These are phyloP conservation scores for Lasiodiplodia citricola DNA, from an alignment of 2,329 filamentous ascomycete genomes.

Conservation along the genomic window DNA sequence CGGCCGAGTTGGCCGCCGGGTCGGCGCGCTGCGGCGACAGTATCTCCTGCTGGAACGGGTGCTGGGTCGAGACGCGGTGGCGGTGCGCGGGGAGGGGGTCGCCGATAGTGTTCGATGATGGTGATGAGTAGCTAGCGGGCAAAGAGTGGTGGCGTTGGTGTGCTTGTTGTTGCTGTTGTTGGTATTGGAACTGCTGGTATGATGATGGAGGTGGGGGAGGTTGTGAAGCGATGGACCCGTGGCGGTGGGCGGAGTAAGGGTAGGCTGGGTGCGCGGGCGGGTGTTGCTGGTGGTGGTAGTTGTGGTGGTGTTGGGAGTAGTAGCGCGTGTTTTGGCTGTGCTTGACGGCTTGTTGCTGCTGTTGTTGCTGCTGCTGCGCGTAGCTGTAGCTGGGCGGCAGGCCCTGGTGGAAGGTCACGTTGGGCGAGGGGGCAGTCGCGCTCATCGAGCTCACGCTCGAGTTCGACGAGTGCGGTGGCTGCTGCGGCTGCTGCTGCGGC, in stretches of 20 bases:
- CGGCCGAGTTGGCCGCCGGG: conserved; percentile 58
- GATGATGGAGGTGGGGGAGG: not conserved
- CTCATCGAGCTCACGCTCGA: conserved; percentile 8
- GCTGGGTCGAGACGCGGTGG: conserved; percentile 32
- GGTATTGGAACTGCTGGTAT: not conserved
- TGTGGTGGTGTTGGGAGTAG: conserved; percentile 18
- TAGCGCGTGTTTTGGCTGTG: not conserved
- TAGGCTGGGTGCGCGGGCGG: conserved; percentile 4
- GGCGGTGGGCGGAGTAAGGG: not conserved
- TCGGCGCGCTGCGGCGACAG: conserved; percentile 32
- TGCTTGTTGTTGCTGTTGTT: not conserved
- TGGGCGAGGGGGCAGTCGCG: not conserved
- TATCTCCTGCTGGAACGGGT: conserved; percentile 39
- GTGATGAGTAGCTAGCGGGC: not conserved
- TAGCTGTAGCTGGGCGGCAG: not conserved
- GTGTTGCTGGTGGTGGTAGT: not conserved
- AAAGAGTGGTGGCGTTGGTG: not conserved
- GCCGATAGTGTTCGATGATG: no score
- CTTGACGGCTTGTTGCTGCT: not conserved
- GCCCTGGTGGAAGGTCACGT: not conserved
- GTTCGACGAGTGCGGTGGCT: not conserved
- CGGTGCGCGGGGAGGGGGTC: conserved; percentile 9
- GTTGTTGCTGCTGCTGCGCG: not conserved
- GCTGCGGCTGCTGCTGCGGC: not conserved
- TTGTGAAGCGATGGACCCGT: not conserved